Evolutionary conservation across 306 rosid genomes (phyloP).

Genomic region (Trifolium subterraneum): DNA sequence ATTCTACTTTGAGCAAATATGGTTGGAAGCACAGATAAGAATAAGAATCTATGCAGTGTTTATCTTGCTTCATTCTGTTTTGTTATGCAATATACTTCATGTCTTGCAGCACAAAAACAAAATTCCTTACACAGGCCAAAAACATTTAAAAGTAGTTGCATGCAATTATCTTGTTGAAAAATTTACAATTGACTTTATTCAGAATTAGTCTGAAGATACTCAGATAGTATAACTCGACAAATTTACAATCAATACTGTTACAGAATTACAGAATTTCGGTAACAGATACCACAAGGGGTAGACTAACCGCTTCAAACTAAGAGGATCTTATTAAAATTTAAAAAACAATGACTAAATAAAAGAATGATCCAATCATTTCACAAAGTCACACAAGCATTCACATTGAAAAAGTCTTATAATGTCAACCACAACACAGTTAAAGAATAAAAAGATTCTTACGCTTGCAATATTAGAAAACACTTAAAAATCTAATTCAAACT

Average conservation of each 20-base stretch:
- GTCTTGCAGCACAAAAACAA: too few relatives aligned
- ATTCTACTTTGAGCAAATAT: background rate
- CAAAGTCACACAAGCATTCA: background rate
- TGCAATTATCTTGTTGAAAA: background rate
- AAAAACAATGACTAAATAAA: background rate
- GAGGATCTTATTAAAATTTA: too few relatives aligned
- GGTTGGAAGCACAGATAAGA: slow-evolving; percentile 14
- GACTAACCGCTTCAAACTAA: background rate
- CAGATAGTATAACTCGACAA: background rate
- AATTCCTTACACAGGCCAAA: background rate
- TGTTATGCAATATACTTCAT: too few relatives aligned
- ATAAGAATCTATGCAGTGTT: background rate
- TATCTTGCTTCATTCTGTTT: too few relatives aligned
- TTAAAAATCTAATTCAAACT: background rate
- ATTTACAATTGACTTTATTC: background rate
- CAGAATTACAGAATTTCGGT: too few relatives aligned
- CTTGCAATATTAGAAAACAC: background rate
- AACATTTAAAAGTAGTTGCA: background rate
- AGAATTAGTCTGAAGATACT: too few relatives aligned
- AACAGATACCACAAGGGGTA: background rate
- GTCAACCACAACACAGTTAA: too few relatives aligned
- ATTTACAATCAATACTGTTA: background rate
- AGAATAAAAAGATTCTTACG: too few relatives aligned
- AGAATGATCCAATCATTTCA: background rate
- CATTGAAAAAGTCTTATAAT: background rate